phyloP scores from a whole-genome alignment of 2,329 filamentous ascomycete genomes.

The Coleophoma eucalyptorum region DNA sequence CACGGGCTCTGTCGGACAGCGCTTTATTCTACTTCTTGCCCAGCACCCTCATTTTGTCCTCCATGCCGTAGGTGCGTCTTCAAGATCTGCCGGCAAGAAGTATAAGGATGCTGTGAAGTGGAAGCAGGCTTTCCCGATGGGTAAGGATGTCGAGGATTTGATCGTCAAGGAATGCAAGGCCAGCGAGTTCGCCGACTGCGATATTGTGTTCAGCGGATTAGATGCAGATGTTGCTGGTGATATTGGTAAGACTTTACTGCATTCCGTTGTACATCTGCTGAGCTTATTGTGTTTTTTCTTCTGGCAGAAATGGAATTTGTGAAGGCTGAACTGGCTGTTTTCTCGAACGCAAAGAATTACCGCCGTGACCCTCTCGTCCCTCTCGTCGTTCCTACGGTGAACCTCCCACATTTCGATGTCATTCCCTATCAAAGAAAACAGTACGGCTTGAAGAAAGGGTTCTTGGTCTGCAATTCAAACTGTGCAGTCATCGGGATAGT shows the following conservation, averaged over 20 bases:
- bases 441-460: conserved; percentile 73
- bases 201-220: conserved; percentile 88
- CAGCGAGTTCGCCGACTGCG: conserved; percentile 81
- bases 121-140: conserved; percentile 89
- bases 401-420: conserved; percentile 79
- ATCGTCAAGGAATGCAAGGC: conserved; percentile 83
- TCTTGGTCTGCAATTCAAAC: conserved; percentile 97
- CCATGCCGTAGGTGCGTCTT: conserved; percentile 84
- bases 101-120: conserved; percentile 93
- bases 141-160: conserved; percentile 69
- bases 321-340: conserved; percentile 82
- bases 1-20: conserved; percentile 91
- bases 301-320: conserved; percentile 81
- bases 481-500: conserved; percentile 96
- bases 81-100: conserved; percentile 85
- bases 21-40: conserved; percentile 89
- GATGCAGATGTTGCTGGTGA: conserved; percentile 92
- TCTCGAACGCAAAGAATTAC: conserved; percentile 98
- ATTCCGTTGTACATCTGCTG: no score
- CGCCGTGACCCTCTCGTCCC: conserved; percentile 86
- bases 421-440: conserved; percentile 84
- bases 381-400: conserved; percentile 92
- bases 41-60: conserved; percentile 84
- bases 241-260: conserved; percentile 59
- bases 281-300: background rate